Evolutionary conservation across 805 yeast species (phyloP).

Genomic region (Komagataella ulmi): DNA sequence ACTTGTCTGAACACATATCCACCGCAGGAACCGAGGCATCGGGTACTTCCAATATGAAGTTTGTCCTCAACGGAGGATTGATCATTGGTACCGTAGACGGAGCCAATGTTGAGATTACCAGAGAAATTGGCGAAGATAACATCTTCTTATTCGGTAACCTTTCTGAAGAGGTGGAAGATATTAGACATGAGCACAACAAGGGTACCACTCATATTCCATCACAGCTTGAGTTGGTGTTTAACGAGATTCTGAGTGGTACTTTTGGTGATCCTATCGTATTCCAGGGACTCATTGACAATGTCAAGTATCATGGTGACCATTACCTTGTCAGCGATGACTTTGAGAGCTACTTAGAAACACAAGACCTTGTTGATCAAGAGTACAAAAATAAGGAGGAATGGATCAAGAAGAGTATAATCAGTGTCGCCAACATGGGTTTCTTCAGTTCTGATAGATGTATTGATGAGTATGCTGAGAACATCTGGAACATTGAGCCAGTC

Average conservation of each 20-base stretch:
- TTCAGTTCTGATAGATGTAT: constrained; percentile 85
- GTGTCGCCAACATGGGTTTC: constrained; percentile 91
- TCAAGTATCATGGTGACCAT: constrained; percentile 66
- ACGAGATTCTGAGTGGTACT: constrained; percentile 48
- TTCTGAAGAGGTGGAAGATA: constrained; percentile 79
- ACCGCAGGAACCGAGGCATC: constrained; percentile 97
- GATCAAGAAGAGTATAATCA: constrained; percentile 61
- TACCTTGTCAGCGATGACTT: constrained; percentile 85
- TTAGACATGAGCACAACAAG: constrained; percentile 62
- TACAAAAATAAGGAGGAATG: constrained; percentile 52
- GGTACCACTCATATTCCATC: constrained; percentile 48
- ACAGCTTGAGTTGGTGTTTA: constrained; percentile 47
- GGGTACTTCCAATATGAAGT: constrained; percentile 94
- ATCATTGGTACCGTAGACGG: constrained; percentile 95
- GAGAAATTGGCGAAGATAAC: constrained; percentile 89
- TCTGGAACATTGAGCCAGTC: constrained; percentile 84
- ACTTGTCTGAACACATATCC: constrained; percentile 84
- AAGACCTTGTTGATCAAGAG: constrained; percentile 58
- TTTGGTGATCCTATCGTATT: constrained; percentile 64
- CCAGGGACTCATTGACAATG: constrained; percentile 53
- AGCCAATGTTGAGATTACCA: constrained; percentile 88
- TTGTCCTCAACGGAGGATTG: constrained; percentile 86
- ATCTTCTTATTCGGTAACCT: constrained; percentile 86
- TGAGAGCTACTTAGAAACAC: constrained; percentile 76
- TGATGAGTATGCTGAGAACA: constrained; percentile 81